Base-by-base conservation (phyloP, 768 basidiomycete species). In the Trametes meyenii region DNA sequence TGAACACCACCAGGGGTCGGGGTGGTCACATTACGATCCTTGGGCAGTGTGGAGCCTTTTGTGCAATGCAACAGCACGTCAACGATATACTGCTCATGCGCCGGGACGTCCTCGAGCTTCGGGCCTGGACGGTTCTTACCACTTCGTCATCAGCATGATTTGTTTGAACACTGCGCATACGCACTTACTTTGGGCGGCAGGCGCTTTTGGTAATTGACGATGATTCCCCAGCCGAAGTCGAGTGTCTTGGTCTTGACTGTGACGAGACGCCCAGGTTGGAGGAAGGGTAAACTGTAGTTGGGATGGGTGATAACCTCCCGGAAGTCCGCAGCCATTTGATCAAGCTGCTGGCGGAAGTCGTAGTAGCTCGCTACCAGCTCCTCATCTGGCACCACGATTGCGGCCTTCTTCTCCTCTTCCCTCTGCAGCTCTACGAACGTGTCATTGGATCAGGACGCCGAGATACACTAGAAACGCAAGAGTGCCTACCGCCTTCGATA, bases 161-260 rank as follows among this genome's bases (percentile, higher is more conserved):
- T 8, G 7, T 8, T 14, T 14, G 7, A 23, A 17, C 43, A 10
- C 19, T 10, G 19, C 23, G 24, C 10, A 5, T 13, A 16, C 14
- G 23, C 6, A 67, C 77, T 23, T 63, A 88, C 93, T 79, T 94
- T 96, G 16, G 90, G 83, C n/a, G 87, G 85, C 21, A 87, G 67
- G 0, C 95, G 85, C 74, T 97, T 97, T 71, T 92, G 88, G 70
- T 87, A 98, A 72, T 94, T 96, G 70, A 98, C 83, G 53, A 98
- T 85, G 44, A 94, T 85, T 40, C 96, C 96, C 97, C 97, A 98
- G 11, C 96, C 96, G 73, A 96, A 98, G 74, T 99, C 91, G 14
- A 88, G 77, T 40, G 90, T 88, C 64, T 88, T 85, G 72, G 97
- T 83, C 71, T 90, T 90, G 67, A 99, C 83, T 70, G 90, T 91